Evolutionary conservation across 345 rosid genomes (phyloP), one percentile per base, ranked within the genome.

Genomic region (Eutrema yunnanense): DNA sequence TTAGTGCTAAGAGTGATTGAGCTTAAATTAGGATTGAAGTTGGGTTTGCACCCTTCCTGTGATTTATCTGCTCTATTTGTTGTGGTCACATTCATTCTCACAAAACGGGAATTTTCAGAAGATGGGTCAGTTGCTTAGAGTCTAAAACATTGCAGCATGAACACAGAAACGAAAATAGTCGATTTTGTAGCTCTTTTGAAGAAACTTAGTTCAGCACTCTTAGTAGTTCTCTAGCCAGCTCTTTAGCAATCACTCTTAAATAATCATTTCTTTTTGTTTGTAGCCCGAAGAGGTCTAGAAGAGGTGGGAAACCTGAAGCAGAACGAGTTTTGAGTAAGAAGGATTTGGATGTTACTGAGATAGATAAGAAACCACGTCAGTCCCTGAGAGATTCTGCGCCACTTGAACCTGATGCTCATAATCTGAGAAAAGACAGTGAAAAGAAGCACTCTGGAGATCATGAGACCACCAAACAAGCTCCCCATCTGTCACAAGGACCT

Each of bases 261-360:
- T n/a, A 33, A 55, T 56, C 30, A 6, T 64, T 43, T 71, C 0
- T 65, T 32, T n/a, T 62, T 50, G 32, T 72, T 2, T 74, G 22
- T 74, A 92, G 97, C 73, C 97, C 94, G 36, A 90, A 95, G 82
- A 92, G 88, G 67, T 85, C 90, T 11, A 83, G 94, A 74, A 88
- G 90, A 81, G 88, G 85, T 73, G 92, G 83, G 19, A 87, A 88
- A 76, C 86, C 87, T 36, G 86, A 76, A 16, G 50, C 81, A 2
- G 90, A 83, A 80, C 76, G 86, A 67, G 80, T 61, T 46, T 47
- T 40, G n/a, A 51, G 78, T 59, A 78, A 49, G 19, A 43, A 63
- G 58, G 82, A 81, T 77, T 40, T 65, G 66, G 86, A 80, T 67
- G 67, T 37, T 67, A 49, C 38, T 14, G 86, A 80, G 44, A 71